Evolutionary conservation across 179 eudicot genomes (phyloP), one percentile per base, ranked within the genome.

Genomic region (Beta corolliflora): DNA sequence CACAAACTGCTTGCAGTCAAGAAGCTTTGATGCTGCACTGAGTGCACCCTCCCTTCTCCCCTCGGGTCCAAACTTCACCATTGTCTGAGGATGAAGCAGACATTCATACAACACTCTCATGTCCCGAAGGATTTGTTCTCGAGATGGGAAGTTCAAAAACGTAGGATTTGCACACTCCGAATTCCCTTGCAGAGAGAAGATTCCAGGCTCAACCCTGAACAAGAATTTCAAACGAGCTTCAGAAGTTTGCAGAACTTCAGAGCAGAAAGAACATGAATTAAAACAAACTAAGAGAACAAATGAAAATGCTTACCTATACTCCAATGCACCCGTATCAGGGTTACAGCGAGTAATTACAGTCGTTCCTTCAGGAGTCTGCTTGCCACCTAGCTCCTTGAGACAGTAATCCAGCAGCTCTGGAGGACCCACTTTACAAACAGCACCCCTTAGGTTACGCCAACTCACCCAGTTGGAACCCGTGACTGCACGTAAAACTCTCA

Each of bases 1-100:
- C 80, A 95, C 90, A 84, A 95, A 95, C 83, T 95, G 97, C 91
- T 95, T 95, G 91, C 98, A 95, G 83, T 93, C 98, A 5, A 95
- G 93, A 74, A 95, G 87, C 75, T 84, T 87, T 59, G 85, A 86
- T 7, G 98, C 97, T 6, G 97, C 90, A 55, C 73, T 76, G 23
- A 89, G 64, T 72, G 86, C 87, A 81, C 74, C 29, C 21, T 82
- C 85, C 78, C 88, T 85, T 74, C 82, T 91, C 0, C 83, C 41
- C 72, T 82, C 84, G 19, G 90, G 87, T 69, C 83, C 88, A 73
- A 83, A 80, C 68, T 70, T 77, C 56, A 85, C 64, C 97, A 92
- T 90, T 71, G 90, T 88, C 53, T 73, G 81, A 1, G 98, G 98
- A 67, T 88, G 89, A 59, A 95, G 97, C 63, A 93, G 76, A 71